Evolutionary conservation across 2,329 filamentous ascomycete species (phyloP), one percentile per base, ranked within the genome.

Genomic region (Fusarium graminum): DNA sequence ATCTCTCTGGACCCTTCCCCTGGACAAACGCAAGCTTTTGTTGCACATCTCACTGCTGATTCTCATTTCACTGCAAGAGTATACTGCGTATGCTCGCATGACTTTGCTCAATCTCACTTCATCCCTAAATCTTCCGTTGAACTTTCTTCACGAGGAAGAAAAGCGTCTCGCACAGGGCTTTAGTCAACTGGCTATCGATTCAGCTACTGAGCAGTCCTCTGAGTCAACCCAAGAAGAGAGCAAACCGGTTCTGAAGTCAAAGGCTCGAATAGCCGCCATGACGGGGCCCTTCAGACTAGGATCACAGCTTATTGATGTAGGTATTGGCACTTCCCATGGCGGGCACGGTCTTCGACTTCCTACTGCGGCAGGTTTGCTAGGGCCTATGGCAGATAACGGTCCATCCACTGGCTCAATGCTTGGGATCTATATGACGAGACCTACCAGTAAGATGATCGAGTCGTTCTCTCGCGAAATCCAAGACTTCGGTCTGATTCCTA

Each of bases 361-460:
- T 4, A 88, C 90, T 22, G 90, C 92, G 12, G 92, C 93, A 19
- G 88, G 88, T 2, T 88, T 97, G 52, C 81, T 98, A 1, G 94
- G 94, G 12, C 85, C 89, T 17, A 83, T 97, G 73, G 91, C 93
- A 3, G 90, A 94, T 36, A 95, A 91, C 63, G 87, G 90, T 7
- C 86, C 95, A 16, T 82, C 93, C 40, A 90, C 97, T 29, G 94
- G 94, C 16, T 88, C 91, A 36, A 81, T 98, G 38, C 97, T 98
- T 73, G 95, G 95, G 10, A 92, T 95, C n/a, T 97, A 96, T 74
- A 92, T 92, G 41, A 89, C 90, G 2, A 87, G 90, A 34, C 94
- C 97, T 84, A 92, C 91, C 0, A 88, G 89, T 51, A 90, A 93
- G 75, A 92, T 94, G 83, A 91, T 97, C 84, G 92, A 97, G 67